Conservation (phyloP, 352 stramenopile genomes). For the Globisporangium parvum region DNA sequence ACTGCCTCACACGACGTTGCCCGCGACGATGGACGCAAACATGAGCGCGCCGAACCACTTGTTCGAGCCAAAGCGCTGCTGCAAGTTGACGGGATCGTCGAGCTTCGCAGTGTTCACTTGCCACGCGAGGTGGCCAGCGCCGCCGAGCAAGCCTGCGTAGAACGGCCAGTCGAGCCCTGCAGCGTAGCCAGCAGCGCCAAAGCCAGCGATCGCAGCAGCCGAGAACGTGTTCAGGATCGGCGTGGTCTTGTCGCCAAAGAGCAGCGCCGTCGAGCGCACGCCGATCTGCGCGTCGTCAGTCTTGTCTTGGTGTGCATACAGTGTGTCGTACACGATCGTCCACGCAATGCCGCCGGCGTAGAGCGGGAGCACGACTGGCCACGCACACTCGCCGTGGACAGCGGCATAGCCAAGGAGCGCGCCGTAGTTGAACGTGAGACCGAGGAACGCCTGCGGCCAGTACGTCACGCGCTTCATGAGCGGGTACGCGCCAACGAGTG, state of each 20-base stretch:
- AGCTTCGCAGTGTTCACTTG: conserved; percentile 96
- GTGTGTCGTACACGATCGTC: conserved; percentile 99
- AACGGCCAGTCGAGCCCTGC: conserved; percentile 83
- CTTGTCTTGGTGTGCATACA: conserved; percentile 99
- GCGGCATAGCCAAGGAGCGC: conserved; percentile 93
- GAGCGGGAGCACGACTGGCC: conserved; percentile 89
- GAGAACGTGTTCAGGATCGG: conserved; percentile 89
- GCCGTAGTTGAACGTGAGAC: conserved; percentile 98
- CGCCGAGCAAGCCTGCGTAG: conserved; percentile 82
- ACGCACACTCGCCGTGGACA: conserved; percentile 76
- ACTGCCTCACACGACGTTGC: conserved; percentile 48
- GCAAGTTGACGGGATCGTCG: conserved; percentile 91
- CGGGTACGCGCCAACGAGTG: conserved; percentile 94
- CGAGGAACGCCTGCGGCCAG: conserved; percentile 96
- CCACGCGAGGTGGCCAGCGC: conserved; percentile 93
- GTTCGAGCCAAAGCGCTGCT: conserved; percentile 93
- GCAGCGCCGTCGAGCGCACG: conserved; percentile 93
- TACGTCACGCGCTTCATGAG: conserved; percentile 98
- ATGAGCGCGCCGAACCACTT: conserved; percentile 84
- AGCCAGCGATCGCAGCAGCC: conserved; percentile 46
- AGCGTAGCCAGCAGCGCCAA: conserved; percentile 74
- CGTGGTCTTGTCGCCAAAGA: conserved; percentile 94
- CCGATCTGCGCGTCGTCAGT: conserved; percentile 94
- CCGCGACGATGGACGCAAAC: conserved; percentile 74
- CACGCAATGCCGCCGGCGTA: conserved; percentile 94